Evolutionary conservation across 768 basidiomycete species (phyloP).

Genomic region (Leccinum pellstonianum): DNA sequence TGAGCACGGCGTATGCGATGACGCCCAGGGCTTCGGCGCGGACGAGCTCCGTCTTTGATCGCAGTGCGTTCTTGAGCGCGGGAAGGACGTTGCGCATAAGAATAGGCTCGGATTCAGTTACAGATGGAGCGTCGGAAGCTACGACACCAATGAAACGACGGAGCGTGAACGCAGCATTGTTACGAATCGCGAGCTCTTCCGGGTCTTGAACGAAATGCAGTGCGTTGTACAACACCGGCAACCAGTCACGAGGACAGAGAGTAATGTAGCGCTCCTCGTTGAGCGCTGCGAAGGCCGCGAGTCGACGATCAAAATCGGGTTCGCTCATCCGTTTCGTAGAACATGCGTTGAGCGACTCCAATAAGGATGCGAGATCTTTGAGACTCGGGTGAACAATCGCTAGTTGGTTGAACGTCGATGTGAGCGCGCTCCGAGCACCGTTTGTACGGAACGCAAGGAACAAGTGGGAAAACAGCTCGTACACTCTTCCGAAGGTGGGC

Average conservation of each 20-base stretch:
- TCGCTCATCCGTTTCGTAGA: slow-evolving; percentile 82
- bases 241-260: slow-evolving; percentile 65
- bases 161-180: slow-evolving; percentile 72
- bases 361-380: slow-evolving; percentile 47
- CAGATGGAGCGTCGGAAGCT: slow-evolving; percentile 32
- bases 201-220: slow-evolving; percentile 87
- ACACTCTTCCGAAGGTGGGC: slow-evolving; percentile 49
- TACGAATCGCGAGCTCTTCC: slow-evolving; percentile 82
- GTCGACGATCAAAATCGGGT: slow-evolving; percentile 86
- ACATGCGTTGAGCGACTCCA: slow-evolving; percentile 80
- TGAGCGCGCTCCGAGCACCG: slow-evolving; percentile 64
- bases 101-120: slow-evolving; percentile 47
- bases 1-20: slow-evolving; percentile 68
- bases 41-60: slow-evolving; percentile 82
- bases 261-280: slow-evolving; percentile 62
- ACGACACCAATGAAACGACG: slow-evolving; percentile 71
- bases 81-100: slow-evolving; percentile 72
- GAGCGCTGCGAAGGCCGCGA: slow-evolving; percentile 69
- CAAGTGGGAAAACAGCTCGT: slow-evolving; percentile 66
- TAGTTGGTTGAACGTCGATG: slow-evolving; percentile 60
- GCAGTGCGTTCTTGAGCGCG: slow-evolving; percentile 74
- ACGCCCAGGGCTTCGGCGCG: slow-evolving; percentile 81
- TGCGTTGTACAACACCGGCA: slow-evolving; percentile 79
- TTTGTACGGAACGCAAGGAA: slow-evolving; percentile 77
- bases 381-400: slow-evolving; percentile 43